Conservation (phyloP, 2,329 filamentous ascomycete genomes). For the Dactylellina haptotyla region DNA sequence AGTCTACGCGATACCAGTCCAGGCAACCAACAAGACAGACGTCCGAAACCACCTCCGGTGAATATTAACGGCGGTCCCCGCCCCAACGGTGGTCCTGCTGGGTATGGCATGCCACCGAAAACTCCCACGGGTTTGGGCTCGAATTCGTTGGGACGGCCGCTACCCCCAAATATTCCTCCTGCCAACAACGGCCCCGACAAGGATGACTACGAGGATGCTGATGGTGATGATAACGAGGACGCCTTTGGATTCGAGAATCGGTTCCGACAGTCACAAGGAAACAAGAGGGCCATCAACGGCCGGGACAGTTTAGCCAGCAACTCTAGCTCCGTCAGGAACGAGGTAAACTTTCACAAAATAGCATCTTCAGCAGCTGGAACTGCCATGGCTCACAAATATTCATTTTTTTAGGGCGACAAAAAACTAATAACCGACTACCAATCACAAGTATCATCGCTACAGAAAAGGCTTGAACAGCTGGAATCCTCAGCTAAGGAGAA, state of each 20-base stretch:
- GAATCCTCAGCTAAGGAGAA: conserved; percentile 76
- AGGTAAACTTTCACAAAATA: conserved; percentile 36
- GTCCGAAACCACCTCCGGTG: conserved; percentile 39
- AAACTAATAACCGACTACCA: conserved; percentile 83
- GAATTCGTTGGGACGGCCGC: conserved; percentile 69
- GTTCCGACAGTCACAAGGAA: conserved; percentile 54
- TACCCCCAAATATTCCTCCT: conserved; percentile 89
- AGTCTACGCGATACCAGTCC: conserved; percentile 56
- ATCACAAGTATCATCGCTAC: conserved; percentile 77
- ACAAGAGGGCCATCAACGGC: conserved; percentile 61
- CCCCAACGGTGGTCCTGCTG: conserved; percentile 21
- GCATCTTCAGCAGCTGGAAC: neutral
- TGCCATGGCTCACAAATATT: conserved; percentile 57
- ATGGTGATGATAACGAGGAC: conserved; percentile 69
- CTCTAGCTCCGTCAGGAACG: conserved; percentile 63
- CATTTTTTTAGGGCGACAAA: conserved; percentile 69
- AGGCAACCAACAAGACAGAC: conserved; percentile 34
- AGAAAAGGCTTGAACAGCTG: conserved; percentile 76
- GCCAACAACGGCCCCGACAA: conserved; percentile 65
- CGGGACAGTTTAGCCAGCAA: conserved; percentile 63
- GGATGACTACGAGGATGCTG: conserved; percentile 85
- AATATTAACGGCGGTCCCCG: conserved; percentile 32
- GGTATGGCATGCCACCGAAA: conserved; percentile 55
- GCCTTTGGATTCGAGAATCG: conserved; percentile 70
- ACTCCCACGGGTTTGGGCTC: conserved; percentile 49